Evolutionary conservation across 2,329 filamentous ascomycete species (phyloP), one percentile per base, ranked within the genome.

Genomic region (Paramyrothecium roridum): DNA sequence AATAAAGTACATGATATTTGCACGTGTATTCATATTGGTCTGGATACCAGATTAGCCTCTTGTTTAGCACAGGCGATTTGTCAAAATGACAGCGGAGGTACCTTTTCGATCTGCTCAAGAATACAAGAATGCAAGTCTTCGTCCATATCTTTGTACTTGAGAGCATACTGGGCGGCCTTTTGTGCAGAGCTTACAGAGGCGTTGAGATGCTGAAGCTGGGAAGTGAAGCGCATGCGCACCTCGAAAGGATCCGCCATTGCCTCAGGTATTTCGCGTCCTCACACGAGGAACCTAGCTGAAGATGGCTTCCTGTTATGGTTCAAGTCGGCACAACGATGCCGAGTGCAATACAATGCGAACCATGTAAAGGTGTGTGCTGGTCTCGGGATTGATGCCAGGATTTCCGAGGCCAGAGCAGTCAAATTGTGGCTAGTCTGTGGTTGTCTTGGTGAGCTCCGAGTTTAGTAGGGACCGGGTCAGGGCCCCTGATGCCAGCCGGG

Each of bases 1-100:
- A 67, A 99, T 89, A 73, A 99, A 99, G 75, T 96, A 99, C 89
- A 99, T 96, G 71, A 99, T 98, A 70, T 99, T 99, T 56, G 95
- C 96, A 57, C 93, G 84, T 52, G 88, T 96, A 74, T 99, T 99
- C 89, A 99, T 96, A 62, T 90, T 93, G 63, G 91, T 96, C 84
- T 93, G 50, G 33, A 30, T 10, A 54, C 56, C 7, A 43, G 53
- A 43, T 57, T 23, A 56, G 50, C 13, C 21, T 51, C 26, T 34
- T 13, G 12, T 43, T 43, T 13, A 6, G 7, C 37, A 22, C 50
- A 37, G 54, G 10, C 52, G 8, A 26, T 19, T 33, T 48, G 51
- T 33, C 33, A 19, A 33, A 51, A 4, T 43, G 37, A 19, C 37
- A 4, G 13, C 4, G 12, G 33, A 59, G 54, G 49, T 63, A 91